A percentile compares a stretch with the other conserved stretches of the same genome.
These are phyloP conservation scores for Neopestalotiopsis clavispora DNA, from an alignment of 2,329 filamentous ascomycete genomes.

Conservation along the genomic window DNA sequence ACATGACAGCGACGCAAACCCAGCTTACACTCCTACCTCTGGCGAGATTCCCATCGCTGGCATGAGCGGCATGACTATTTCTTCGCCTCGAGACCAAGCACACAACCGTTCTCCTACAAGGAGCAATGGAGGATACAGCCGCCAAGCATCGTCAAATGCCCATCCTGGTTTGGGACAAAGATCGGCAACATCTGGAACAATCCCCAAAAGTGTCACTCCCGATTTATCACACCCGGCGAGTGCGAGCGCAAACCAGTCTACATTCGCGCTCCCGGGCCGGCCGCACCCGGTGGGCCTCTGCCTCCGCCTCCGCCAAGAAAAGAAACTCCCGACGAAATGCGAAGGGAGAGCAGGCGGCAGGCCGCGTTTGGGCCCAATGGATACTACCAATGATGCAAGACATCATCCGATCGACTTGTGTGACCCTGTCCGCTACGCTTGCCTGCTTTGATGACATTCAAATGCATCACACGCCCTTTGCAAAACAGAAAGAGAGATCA, in stretches of 20 bases:
- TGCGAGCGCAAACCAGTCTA: constrained; percentile 51
- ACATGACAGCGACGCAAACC: constrained; percentile 49
- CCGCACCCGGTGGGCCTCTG: constrained; percentile 62
- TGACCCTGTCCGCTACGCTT: neutral
- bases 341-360: constrained; percentile 57
- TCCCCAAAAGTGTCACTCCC: constrained; percentile 51
- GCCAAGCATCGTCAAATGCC: constrained; percentile 46
- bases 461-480: neutral
- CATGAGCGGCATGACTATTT: constrained; percentile 43
- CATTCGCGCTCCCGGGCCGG: constrained; percentile 69
- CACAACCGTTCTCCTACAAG: constrained; percentile 58
- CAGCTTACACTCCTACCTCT: constrained; percentile 68
- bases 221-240: constrained; percentile 42
- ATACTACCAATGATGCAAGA: constrained; percentile 22
- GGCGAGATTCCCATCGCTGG: constrained; percentile 70
- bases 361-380: constrained; percentile 54
- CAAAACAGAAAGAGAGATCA: neutral
- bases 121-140: constrained; percentile 50
- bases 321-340: constrained; percentile 58
- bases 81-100: constrained; percentile 55
- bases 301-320: constrained; percentile 66
- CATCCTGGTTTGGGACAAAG: constrained; percentile 61
- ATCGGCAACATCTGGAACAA: constrained; percentile 56
- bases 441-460: neutral
- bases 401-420: constrained; percentile 36